phyloP scores from a whole-genome alignment of 805 yeast species.

The Candida sphagnicola region DNA sequence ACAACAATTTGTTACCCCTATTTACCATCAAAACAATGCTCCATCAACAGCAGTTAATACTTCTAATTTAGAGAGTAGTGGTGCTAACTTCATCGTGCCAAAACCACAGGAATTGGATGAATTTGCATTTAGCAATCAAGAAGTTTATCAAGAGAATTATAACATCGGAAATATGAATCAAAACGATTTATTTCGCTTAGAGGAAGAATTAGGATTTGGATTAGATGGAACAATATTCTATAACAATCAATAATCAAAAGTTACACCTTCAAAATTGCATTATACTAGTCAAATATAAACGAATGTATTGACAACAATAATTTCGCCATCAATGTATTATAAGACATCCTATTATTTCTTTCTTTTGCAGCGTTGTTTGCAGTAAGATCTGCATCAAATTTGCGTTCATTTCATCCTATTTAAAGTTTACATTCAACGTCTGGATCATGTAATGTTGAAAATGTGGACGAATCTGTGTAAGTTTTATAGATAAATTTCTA shows the following conservation, averaged over 20 bases:
- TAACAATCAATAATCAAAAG: constrained; percentile 2
- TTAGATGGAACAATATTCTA: constrained; percentile 32
- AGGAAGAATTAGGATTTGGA: constrained; percentile 44
- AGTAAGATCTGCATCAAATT: not conserved
- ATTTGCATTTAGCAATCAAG: constrained; percentile 20
- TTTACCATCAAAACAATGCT: constrained; percentile 13
- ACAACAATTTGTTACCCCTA: constrained; percentile 8
- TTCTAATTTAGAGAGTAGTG: constrained; percentile 11
- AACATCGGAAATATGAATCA: constrained; percentile 8
- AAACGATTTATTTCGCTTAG: constrained; percentile 33
- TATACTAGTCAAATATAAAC: too few species aligned
- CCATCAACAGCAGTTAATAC: constrained; percentile 15
- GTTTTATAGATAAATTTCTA: not conserved
- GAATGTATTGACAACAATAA: too few species aligned
- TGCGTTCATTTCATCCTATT: too few species aligned
- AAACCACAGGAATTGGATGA: constrained; percentile 43
- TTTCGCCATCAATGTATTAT: too few species aligned
- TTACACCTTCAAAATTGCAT: not conserved
- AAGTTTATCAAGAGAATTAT: constrained; percentile 7
- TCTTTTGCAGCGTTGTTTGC: not conserved
- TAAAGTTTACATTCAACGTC: too few species aligned
- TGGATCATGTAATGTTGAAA: too few species aligned
- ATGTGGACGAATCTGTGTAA: not conserved
- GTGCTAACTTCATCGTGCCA: constrained; percentile 24
- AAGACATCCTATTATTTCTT: not conserved